Conservation (phyloP, 805 yeast species). For the Wickerhamomyces tratensis region DNA sequence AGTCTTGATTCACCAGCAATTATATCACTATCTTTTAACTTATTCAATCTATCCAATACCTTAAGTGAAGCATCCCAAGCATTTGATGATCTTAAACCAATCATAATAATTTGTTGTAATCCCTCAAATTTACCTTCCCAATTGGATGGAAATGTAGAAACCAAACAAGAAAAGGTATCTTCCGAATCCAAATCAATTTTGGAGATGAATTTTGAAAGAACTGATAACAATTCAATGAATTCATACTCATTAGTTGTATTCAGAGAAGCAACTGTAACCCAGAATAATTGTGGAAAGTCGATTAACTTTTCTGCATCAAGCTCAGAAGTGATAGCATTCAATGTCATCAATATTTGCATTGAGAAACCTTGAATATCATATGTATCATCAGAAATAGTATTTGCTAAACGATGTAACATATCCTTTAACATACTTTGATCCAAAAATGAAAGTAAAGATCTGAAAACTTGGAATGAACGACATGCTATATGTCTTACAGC, state of each 20-base stretch:
- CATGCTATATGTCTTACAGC: slow-evolving; percentile 97
- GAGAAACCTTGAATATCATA: slow-evolving; percentile 92
- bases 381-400: slow-evolving; percentile 85
- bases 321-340: slow-evolving; percentile 87
- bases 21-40: slow-evolving; percentile 60
- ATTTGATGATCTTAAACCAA: slow-evolving; percentile 75
- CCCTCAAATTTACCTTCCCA: slow-evolving; percentile 97
- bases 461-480: slow-evolving; percentile 85
- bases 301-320: slow-evolving; percentile 68
- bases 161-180: slow-evolving; percentile 74
- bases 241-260: slow-evolving; percentile 90
- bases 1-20: slow-evolving; percentile 66
- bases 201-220: slow-evolving; percentile 72
- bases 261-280: slow-evolving; percentile 91
- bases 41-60: slow-evolving; percentile 62
- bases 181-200: slow-evolving; percentile 82
- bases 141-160: slow-evolving; percentile 82
- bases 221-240: slow-evolving; percentile 77
- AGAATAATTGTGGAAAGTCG: slow-evolving; percentile 86
- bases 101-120: slow-evolving; percentile 65
- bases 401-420: slow-evolving; percentile 87
- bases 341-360: slow-evolving; percentile 93
- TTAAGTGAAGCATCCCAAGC: slow-evolving; percentile 72
- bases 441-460: slow-evolving; percentile 71
- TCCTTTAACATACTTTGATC: slow-evolving; percentile 88